Evolutionary conservation across 345 rosid genomes (phyloP).

Genomic region (Turnera subulata): DNA sequence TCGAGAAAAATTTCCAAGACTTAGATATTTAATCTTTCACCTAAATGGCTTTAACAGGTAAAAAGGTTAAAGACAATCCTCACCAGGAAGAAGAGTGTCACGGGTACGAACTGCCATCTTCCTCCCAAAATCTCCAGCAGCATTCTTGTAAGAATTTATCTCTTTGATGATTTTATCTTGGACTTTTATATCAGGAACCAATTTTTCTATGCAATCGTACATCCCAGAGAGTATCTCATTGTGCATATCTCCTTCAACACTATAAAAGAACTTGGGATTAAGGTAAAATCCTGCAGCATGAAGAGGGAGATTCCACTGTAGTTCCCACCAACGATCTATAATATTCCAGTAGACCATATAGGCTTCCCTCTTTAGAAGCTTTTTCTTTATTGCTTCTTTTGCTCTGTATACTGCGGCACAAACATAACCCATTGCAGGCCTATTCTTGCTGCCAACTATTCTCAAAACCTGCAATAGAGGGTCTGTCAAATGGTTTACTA

Average conservation of each 20-base stretch:
- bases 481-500: slow-evolving; percentile 43
- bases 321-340: slow-evolving; percentile 81
- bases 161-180: slow-evolving; percentile 75
- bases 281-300: slow-evolving; percentile 89
- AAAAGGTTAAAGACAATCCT: slow-evolving; percentile 2
- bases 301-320: slow-evolving; percentile 62
- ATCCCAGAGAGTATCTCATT: slow-evolving; percentile 57
- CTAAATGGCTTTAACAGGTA: neutral
- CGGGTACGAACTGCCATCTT: slow-evolving; percentile 78
- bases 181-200: slow-evolving; percentile 58
- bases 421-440: slow-evolving; percentile 82
- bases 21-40: no score
- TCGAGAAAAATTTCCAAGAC: no score
- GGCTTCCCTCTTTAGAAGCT: slow-evolving; percentile 54
- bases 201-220: slow-evolving; percentile 79
- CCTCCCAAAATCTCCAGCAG: slow-evolving; percentile 86
- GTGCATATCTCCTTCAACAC: slow-evolving; percentile 56
- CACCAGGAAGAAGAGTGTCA: slow-evolving; percentile 79
- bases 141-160: slow-evolving; percentile 63
- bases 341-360: slow-evolving; percentile 77
- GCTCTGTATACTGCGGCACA: slow-evolving; percentile 73
- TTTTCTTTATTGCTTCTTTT: slow-evolving; percentile 74
- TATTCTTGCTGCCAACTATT: slow-evolving; percentile 52
- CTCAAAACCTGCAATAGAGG: slow-evolving; percentile 64
- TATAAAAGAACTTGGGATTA: slow-evolving; percentile 84